These are phyloP conservation scores for Smittium culicis DNA, from an alignment of 371 early-diverging fungal species.

Conservation along the genomic window DNA sequence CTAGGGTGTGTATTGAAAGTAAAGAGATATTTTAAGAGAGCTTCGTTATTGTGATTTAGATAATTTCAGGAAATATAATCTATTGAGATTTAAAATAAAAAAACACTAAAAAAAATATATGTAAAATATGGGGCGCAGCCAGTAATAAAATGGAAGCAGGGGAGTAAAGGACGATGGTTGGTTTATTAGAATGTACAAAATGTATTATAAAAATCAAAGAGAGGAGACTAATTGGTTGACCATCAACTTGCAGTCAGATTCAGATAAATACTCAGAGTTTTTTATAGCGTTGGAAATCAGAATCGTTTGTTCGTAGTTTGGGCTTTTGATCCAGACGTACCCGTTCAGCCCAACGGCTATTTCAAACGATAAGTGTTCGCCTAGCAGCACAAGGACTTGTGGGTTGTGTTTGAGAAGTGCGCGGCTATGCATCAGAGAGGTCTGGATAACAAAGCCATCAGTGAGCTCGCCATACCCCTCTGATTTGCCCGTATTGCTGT, in stretches of 20 bases:
- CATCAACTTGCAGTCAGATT: conserved; percentile 46
- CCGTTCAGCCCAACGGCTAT: conserved; percentile 87
- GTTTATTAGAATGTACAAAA: conserved; percentile 1
- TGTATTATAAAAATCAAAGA: not conserved
- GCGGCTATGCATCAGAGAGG: conserved; percentile 40
- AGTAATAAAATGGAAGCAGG: not conserved
- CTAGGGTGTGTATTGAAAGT: not conserved
- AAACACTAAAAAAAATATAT: not conserved
- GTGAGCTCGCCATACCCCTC: conserved; percentile 49
- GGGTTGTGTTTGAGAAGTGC: conserved; percentile 58
- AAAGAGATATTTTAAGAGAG: too few relatives aligned
- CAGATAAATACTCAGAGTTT: conserved; percentile 52
- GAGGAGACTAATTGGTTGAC: conserved; percentile 36
- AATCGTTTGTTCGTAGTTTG: conserved; percentile 37
- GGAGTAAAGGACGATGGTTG: not conserved
- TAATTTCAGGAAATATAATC: too few relatives aligned
- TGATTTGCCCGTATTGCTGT: conserved; percentile 43
- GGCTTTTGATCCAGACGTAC: conserved; percentile 75
- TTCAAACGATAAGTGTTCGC: conserved; percentile 67
- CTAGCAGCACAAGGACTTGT: conserved; percentile 48
- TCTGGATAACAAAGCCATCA: conserved; percentile 43
- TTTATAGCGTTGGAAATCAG: conserved; percentile 55
- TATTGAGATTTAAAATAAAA: not conserved
- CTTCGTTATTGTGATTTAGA: too few relatives aligned
- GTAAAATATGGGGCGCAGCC: not conserved